Evolutionary conservation across 1,284 basidiomycete genomes (phyloP), one percentile per base, ranked within the genome.

Genomic region (Neotropicomus parvogracilis): DNA sequence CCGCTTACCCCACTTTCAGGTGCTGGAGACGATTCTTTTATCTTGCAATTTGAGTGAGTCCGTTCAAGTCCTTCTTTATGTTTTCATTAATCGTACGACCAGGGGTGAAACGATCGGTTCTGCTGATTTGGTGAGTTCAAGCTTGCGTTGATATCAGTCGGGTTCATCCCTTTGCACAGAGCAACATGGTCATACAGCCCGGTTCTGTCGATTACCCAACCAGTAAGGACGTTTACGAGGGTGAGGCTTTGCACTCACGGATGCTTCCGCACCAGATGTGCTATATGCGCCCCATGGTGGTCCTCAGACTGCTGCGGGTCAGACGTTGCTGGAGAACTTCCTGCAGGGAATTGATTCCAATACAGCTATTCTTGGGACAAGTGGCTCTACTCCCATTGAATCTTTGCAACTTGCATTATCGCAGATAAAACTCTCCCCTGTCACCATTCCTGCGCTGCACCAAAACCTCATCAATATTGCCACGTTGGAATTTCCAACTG

Each of bases 341-440:
- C 67, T 90, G 10, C 81, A 86, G 67, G 86, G 83, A 17, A 62
- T 83, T 24, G 69, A 79, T 50, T 80, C 80, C 3, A 69, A 73
- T 37, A 80, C 81, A 0, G 71, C 73, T 14, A 88, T 90, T 47
- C 59, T 70, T 20, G 88, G 88, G 8, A 75, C 75, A 4, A 71
- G 69, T 2, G 70, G 65, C 41, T 82, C 85, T 6, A 89, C 87
- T 0, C 69, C 74, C 1, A 81, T 90, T 33, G 72, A 71, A 36
- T 88, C 88, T 10, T 68, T 90, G 37, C 74, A 85, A 59, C 68
- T 73, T 34, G 86, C 83, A 0, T 69, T 90, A 29, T 80, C 83
- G 8, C 70, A 81, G 50, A 83, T 90, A 53, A 70, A 64, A 16
- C 69, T 90, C 19, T 73, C 73, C 6, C 78, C 80, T 2, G 82